Conservation (phyloP, 208 protist genomes). For the Acanthamoeba healyi region DNA sequence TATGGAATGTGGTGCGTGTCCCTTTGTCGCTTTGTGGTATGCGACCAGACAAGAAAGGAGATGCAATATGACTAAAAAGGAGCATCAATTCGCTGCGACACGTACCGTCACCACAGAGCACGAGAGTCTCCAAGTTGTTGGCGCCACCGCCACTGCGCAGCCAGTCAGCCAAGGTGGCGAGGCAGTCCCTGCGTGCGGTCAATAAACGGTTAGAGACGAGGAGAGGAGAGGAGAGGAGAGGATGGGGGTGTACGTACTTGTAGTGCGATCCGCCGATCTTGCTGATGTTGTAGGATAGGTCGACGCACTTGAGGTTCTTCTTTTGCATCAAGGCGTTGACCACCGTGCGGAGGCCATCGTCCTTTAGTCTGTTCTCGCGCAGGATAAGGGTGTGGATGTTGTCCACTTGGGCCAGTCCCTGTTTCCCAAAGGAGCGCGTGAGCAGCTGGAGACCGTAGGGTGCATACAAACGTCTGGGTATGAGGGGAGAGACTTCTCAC, state of each 20-base stretch:
- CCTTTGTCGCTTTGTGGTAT: too few relatives aligned
- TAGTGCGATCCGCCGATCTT: constrained; percentile 27
- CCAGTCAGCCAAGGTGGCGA: not conserved
- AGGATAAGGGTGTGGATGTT: constrained; percentile 62
- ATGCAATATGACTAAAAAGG: too few relatives aligned
- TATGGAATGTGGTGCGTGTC: not conserved
- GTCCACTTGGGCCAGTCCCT: not conserved
- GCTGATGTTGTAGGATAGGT: constrained; percentile 50
- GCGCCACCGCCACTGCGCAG: not conserved
- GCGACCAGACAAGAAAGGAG: too few relatives aligned
- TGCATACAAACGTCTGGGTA: not conserved
- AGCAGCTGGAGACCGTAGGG: not conserved
- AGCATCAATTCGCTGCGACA: not conserved
- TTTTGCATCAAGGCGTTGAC: constrained; percentile 20
- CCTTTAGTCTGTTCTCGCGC: constrained; percentile 17
- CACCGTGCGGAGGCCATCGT: constrained; percentile 1
- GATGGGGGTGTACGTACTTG: not conserved
- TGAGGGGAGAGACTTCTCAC: not conserved
- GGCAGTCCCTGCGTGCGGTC: not conserved
- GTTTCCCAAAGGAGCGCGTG: not conserved
- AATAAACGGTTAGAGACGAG: not conserved
- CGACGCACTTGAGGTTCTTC: constrained; percentile 59
- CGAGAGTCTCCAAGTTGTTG: constrained; percentile 31
- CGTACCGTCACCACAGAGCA: constrained; percentile 32
- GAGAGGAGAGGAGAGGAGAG: not conserved